Base-by-base conservation (phyloP, 169 alveolate genomes). In the Eimeria praecox region DNA sequence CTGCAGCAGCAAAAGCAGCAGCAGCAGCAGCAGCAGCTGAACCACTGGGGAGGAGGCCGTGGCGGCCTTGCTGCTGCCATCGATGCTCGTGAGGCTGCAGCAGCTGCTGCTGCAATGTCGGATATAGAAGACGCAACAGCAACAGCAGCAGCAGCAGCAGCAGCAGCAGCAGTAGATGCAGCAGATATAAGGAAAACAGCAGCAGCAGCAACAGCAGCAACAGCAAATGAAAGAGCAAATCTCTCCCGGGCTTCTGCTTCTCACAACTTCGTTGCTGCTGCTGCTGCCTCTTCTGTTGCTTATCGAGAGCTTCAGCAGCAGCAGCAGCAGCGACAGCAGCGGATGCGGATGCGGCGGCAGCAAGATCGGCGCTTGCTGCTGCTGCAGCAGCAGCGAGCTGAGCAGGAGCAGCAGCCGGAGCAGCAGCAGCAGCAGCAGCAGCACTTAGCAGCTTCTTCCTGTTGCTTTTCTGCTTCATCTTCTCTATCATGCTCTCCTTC, bases 241-340 rank as follows among this genome's bases (percentile, higher is more conserved):
- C 44, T 18, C 40, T 69, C 20, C 30, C 49, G n/a, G 0, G 2
- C 44, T n/a, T 40, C 80, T 69, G 80, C 80, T n/a, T n/a, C 80
- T 69, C 49, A 10, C 44, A 20, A n/a, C 22, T n/a, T 35, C 44
- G 80, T 20, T 69, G 40, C 80, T 27, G 80, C 80, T 69, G 44
- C 0, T 69, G 80, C 80, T 30, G 75, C 75, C 18, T 9, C 75
- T 16, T 18, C 75, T 38, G n/a, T 73, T 42, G 95, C 52, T 91
- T 59, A 59, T 59, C 62, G 62, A 20, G 22, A 14, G 69, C 69
- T 14, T 9, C 69, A 59, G 69, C 69, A 59, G 69, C 20, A 59
- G 69, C 69, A 59, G n/a, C 69, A 59, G 27, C 69, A 77, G 87
- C 38, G 12, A 30, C 87, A 40, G 87, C 87, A 77, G 52, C 87